A percentile compares a stretch with the other conserved stretches of the same genome.
These are phyloP conservation scores for Solanum bukasovii DNA, from an alignment of 257 asterid species.

Conservation along the genomic window DNA sequence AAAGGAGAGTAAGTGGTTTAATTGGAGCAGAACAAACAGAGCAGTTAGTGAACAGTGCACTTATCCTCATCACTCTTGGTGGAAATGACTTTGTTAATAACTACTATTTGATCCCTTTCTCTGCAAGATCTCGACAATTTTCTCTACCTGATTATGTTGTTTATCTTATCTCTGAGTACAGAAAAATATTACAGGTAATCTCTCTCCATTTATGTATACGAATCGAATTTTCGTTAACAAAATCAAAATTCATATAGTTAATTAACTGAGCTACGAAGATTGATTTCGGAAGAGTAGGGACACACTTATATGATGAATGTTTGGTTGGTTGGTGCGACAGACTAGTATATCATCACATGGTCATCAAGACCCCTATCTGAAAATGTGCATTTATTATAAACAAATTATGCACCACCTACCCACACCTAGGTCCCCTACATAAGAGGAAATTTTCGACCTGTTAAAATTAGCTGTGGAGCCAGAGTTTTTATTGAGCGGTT, in stretches of 20 bases:
- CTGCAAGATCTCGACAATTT: conserved; percentile 74
- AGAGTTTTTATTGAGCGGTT: too few species aligned
- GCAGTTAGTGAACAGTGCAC: conserved; percentile 49
- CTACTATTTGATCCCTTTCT: conserved; percentile 71
- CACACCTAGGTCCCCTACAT: neutral
- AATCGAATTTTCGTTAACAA: neutral
- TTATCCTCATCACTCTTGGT: conserved; percentile 77
- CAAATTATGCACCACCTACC: neutral
- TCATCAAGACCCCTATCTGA: neutral
- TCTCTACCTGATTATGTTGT: conserved; percentile 52
- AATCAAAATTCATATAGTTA: too few species aligned
- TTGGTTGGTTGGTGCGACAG: neutral
- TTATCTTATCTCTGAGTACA: conserved; percentile 60
- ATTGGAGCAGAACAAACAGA: conserved; percentile 45
- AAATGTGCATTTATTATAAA: neutral
- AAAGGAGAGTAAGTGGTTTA: conserved; percentile 31
- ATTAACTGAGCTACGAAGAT: neutral
- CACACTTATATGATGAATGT: neutral
- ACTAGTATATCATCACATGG: neutral
- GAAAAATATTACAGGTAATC: conserved; percentile 44
- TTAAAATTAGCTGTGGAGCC: too few species aligned
- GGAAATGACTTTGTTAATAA: conserved; percentile 92
- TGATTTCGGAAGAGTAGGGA: neutral
- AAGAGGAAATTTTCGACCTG: neutral
- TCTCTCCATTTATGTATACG: neutral